Conservation (phyloP, 768 basidiomycete species). For the Coprinopsis sp. region DNA sequence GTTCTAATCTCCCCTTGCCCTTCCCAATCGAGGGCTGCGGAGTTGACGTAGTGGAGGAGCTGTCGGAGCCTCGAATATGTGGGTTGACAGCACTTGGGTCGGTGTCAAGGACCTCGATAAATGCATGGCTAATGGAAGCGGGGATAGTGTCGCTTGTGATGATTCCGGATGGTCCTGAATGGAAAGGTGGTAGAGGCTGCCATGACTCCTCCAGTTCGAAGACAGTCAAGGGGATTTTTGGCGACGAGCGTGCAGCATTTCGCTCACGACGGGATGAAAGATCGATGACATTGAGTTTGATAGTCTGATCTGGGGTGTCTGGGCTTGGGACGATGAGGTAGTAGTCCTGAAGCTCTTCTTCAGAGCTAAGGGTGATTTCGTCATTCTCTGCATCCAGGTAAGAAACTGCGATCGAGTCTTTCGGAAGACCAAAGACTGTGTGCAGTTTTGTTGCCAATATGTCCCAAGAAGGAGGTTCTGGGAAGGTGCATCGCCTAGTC, state of each 20-base stretch:
- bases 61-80: conserved; percentile 18
- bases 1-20: conserved; percentile 45
- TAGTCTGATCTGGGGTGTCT: conserved; percentile 20
- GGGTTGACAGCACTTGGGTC: conserved; percentile 27
- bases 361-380: conserved; percentile 70
- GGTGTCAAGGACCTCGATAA: conserved; percentile 51
- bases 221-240: conserved; percentile 44
- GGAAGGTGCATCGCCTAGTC: conserved; percentile 58
- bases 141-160: conserved; percentile 13
- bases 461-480: conserved; percentile 48
- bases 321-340: conserved; percentile 36
- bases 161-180: conserved; percentile 33
- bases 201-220: conserved; percentile 58
- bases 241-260: conserved; percentile 23
- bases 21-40: conserved; percentile 32
- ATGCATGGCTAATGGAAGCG: conserved; percentile 51
- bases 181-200: conserved; percentile 47
- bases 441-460: conserved; percentile 54
- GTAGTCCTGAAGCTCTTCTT: conserved; percentile 75
- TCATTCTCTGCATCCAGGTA: conserved; percentile 74
- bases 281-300: conserved; percentile 66
- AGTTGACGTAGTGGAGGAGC: conserved; percentile 24
- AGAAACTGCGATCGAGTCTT: conserved; percentile 57
- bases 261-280: conserved; percentile 37
- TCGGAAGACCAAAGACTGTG: conserved; percentile 46